Percentiles rank a stretch among this genome's conserved stretches.
phyloP scores from a whole-genome alignment of 345 rosid genomes.

The Syzygium aromaticum region DNA sequence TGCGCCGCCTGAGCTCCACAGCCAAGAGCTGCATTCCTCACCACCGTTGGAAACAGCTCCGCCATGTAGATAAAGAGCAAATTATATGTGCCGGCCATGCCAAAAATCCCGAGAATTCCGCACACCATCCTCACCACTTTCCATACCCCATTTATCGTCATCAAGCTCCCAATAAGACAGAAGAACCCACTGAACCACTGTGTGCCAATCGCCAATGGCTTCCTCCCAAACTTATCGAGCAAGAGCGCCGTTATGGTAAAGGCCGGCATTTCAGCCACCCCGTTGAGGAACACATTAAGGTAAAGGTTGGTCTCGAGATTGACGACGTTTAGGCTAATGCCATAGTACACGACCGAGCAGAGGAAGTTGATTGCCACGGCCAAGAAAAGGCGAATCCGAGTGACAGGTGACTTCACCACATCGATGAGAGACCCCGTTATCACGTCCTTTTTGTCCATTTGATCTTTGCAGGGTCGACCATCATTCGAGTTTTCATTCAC shows the following conservation, averaged over 20 bases:
- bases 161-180: slow-evolving; percentile 43
- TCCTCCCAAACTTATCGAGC: slow-evolving; percentile 65
- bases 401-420: slow-evolving; percentile 53
- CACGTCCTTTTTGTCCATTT: slow-evolving; percentile 15
- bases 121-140: slow-evolving; percentile 54
- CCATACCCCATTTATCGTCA: slow-evolving; percentile 44
- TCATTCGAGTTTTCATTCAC: slow-evolving; percentile 5
- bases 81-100: slow-evolving; percentile 86
- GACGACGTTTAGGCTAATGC: slow-evolving; percentile 80
- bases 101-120: slow-evolving; percentile 75
- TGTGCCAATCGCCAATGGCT: slow-evolving; percentile 70
- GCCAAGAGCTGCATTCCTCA: slow-evolving; percentile 87
- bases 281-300: slow-evolving; percentile 65
- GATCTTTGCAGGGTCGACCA: neutral
- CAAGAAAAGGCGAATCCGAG: slow-evolving; percentile 47
- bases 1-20: slow-evolving; percentile 76
- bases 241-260: slow-evolving; percentile 63
- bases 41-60: slow-evolving; percentile 87
- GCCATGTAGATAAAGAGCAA: slow-evolving; percentile 72
- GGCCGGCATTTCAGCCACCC: slow-evolving; percentile 83
- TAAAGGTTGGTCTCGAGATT: slow-evolving; percentile 85
- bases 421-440: slow-evolving; percentile 55
- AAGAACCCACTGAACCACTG: slow-evolving; percentile 74
- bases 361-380: slow-evolving; percentile 55
- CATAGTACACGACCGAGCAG: slow-evolving; percentile 76